Percentiles rank a stretch among this genome's conserved stretches.
phyloP scores from a whole-genome alignment of 768 basidiomycete species.

The Pisolithus tinctorius region DNA sequence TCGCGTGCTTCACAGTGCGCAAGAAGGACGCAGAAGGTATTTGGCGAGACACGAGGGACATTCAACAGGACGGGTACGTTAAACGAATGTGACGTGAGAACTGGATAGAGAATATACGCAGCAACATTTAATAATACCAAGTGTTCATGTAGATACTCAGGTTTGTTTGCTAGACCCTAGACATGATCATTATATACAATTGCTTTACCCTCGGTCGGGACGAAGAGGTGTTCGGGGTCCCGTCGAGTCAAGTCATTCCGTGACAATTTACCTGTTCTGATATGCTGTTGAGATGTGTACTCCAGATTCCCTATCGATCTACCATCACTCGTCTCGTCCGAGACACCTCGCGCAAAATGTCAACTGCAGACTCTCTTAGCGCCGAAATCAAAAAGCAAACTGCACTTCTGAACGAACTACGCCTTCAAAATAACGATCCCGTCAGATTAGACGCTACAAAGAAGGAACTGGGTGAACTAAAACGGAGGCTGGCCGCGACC shows the following conservation, averaged over 20 bases:
- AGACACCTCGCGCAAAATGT: constrained; percentile 29
- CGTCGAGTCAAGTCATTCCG: constrained; percentile 15
- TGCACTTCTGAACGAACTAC: constrained; percentile 54
- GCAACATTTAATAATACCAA: too few species aligned
- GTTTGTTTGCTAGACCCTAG: too few species aligned
- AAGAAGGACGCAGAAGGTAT: constrained; percentile 70
- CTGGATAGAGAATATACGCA: too few species aligned
- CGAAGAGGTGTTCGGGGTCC: constrained; percentile 19
- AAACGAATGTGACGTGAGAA: constrained; percentile 14
- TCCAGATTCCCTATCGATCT: constrained; percentile 31
- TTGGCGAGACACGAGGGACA: constrained; percentile 40
- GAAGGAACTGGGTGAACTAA: constrained; percentile 65
- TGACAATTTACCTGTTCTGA: constrained; percentile 10
- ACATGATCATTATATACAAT: too few species aligned
- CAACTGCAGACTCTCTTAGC: constrained; percentile 38
- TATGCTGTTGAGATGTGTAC: constrained; percentile 10
- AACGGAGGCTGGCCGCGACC: constrained; percentile 45
- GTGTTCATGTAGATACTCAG: too few species aligned
- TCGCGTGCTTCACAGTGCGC: constrained; percentile 89
- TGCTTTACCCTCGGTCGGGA: too few species aligned
- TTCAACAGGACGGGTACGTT: constrained; percentile 18
- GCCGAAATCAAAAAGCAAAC: constrained; percentile 52
- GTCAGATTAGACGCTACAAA: constrained; percentile 51
- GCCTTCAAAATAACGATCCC: constrained; percentile 47
- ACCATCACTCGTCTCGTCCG: constrained; percentile 9